Conservation (phyloP, 179 eudicot species). For the Pouteria campechiana region DNA sequence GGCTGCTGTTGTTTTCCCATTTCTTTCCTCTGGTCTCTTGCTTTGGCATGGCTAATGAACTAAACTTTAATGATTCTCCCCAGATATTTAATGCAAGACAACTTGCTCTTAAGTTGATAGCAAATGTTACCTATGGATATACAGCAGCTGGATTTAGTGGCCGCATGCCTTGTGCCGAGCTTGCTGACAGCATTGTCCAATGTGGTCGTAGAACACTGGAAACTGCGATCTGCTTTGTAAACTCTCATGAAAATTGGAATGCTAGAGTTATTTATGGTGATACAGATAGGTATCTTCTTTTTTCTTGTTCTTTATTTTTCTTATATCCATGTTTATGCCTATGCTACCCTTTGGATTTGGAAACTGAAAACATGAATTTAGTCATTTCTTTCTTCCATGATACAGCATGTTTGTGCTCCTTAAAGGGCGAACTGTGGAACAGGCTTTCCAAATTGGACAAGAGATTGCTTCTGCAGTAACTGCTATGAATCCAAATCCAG, state of each 20-base stretch:
- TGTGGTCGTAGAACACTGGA: slow-evolving; percentile 97
- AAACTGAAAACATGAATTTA: background rate
- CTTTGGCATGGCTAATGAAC: no score
- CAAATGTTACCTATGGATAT: slow-evolving; percentile 95
- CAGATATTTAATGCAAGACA: slow-evolving; percentile 93
- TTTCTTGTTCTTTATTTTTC: background rate
- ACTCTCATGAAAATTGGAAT: slow-evolving; percentile 64
- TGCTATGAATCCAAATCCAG: slow-evolving; percentile 75
- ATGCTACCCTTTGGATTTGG: background rate
- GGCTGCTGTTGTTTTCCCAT: background rate
- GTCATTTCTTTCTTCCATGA: slow-evolving; percentile 5
- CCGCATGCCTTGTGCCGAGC: slow-evolving; percentile 99
- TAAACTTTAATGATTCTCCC: no score
- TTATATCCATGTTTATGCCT: background rate
- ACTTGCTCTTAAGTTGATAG: slow-evolving; percentile 90
- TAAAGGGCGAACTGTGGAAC: slow-evolving; percentile 63
- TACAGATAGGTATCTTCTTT: slow-evolving; percentile 68
- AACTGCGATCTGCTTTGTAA: slow-evolving; percentile 71
- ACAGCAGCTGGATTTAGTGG: slow-evolving; percentile 99
- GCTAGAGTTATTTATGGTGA: slow-evolving; percentile 94
- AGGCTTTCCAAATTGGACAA: slow-evolving; percentile 63
- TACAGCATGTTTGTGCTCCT: slow-evolving; percentile 95
- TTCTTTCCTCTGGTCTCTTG: no score
- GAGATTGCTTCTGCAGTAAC: slow-evolving; percentile 80
- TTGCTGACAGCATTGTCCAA: slow-evolving; percentile 97